Evolutionary conservation across 805 yeast species (phyloP), one percentile per base, ranked within the genome.

Genomic region (Cyberlindnera maritima): DNA sequence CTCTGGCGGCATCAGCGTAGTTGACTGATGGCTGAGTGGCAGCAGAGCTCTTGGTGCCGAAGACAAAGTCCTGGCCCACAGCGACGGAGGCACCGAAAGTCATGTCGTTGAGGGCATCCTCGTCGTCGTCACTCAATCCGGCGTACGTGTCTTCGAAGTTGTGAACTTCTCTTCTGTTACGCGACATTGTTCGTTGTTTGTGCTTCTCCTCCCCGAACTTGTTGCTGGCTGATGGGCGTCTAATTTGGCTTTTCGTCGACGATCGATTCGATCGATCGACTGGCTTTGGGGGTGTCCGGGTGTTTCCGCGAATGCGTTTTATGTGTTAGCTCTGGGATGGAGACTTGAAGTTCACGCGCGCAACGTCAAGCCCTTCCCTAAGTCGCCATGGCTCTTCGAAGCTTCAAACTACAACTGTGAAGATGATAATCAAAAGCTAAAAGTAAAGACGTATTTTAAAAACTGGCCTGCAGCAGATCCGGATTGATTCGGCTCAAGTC

Each of bases 61-160:
- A 87, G 60, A 79, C 79, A 58, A 83, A 86, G 56, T 85, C 88
- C 53, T 77, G 75, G 28, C 82, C 80, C 44, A 81, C 72, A 1
- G 70, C 64, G 25, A 71, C 72, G 39, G 69, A 72, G 35, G 66
- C 70, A 23, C 94, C 95, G 66, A 88, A 88, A 0, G 95, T 88
- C 60, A 83, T 90, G 52, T 81, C 87, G 61, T 88, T 87, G 55
- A 84, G 74, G 33, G 85, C 94, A 61, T 88, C 96, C 40, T 85
- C 91, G 28, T 78, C 84, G 47, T 81, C 87, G 29, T 88, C 95
- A 17, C 56, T 50, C 46, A 84, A 74, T 2, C 92, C 91, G 46
- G 81, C 87, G 64, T 86, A 87, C 17, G 92, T 82, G 29, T 89
- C 95, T 58, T 89, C 95, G 62, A 88, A 89, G 62, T 87, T 90